A percentile compares a stretch with the other conserved stretches of the same genome.
phyloP scores from a whole-genome alignment of 306 rosid species.

The Gillenia trifoliata region DNA sequence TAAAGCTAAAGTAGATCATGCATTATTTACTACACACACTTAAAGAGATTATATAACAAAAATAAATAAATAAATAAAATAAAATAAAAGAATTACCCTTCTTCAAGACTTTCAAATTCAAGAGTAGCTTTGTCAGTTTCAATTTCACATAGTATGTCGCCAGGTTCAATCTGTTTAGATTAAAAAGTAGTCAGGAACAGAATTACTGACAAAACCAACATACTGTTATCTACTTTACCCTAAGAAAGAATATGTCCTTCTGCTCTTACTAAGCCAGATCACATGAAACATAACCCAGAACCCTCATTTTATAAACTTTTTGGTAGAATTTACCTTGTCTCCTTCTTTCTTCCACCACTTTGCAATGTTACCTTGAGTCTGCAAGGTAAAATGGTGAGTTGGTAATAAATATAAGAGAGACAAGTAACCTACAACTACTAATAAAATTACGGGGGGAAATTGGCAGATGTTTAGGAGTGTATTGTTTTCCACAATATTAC shows the following conservation, averaged over 20 bases:
- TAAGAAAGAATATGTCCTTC: constrained; percentile 2
- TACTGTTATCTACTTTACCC: constrained; percentile 7
- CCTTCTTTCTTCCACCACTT: constrained; percentile 96
- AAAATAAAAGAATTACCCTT: constrained; percentile 59
- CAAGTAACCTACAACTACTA: constrained; percentile 17
- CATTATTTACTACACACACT: background rate
- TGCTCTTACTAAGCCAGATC: constrained; percentile 4
- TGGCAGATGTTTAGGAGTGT: background rate
- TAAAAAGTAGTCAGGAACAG: constrained; percentile 22
- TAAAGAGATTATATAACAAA: too few species aligned
- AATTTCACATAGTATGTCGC: constrained; percentile 90
- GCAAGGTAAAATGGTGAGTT: constrained; percentile 1
- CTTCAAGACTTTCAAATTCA: constrained; percentile 95
- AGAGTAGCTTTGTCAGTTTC: constrained; percentile 97
- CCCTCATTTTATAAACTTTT: constrained; percentile 15
- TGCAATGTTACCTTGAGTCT: constrained; percentile 90
- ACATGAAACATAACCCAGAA: constrained; percentile 26
- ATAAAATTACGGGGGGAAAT: constrained; percentile 12
- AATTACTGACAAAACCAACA: constrained; percentile 17
- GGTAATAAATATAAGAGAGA: constrained; percentile 11
- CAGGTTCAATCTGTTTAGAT: constrained; percentile 78
- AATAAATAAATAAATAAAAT: background rate
- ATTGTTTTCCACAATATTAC: constrained; percentile 38
- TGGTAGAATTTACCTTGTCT: constrained; percentile 67
- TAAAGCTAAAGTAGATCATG: background rate